Evolutionary conservation across 345 rosid species (phyloP), one percentile per base, ranked within the genome.

Genomic region (Isatis tinctoria): DNA sequence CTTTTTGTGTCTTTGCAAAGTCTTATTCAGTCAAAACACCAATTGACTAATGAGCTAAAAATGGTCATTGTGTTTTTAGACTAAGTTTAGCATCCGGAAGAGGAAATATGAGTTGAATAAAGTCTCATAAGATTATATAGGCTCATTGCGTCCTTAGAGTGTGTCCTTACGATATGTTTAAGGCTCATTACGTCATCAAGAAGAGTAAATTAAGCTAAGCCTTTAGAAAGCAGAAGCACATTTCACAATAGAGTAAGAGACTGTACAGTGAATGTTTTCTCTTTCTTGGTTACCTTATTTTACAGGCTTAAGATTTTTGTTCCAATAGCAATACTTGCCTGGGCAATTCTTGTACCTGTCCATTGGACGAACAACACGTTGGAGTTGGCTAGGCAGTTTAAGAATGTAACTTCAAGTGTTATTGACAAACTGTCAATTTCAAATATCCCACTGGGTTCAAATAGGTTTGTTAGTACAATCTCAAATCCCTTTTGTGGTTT

Each of bases 371-470:
- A 87, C 60, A 32, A 54, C 52, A 76, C 86, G 18, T 75, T 90
- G 45, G 82, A 81, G 36, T 2, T 59, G 41, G 86, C 74, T 45
- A 56, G 64, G 52, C 69, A 74, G 69, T 11, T 69, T 14, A 43
- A 54, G 17, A 85, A 90, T 60, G 88, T 95, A 59, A 95, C 97
- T 74, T 69, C 90, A 6, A 95, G 96, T 57, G 86, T 90, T 64
- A 88, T 95, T 39, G 99, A 95, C 84, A 88, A 84, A 83, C 96
- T 95, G 47, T 86, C 99, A 3, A 84, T 95, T 60, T 91, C 99
- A 47, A 95, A 95, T 72, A 69, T 95, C 68, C 92, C 96, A 4
- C 51, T 4, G 22, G n/a, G 1, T 58, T 95, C 99, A 14, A 20
- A 76, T 13, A 88, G 99, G 99, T 94, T 37, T 30, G 71, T 62